Conservation (phyloP, 192 early-diverging fungal genomes). For the Backusella australiensis region DNA sequence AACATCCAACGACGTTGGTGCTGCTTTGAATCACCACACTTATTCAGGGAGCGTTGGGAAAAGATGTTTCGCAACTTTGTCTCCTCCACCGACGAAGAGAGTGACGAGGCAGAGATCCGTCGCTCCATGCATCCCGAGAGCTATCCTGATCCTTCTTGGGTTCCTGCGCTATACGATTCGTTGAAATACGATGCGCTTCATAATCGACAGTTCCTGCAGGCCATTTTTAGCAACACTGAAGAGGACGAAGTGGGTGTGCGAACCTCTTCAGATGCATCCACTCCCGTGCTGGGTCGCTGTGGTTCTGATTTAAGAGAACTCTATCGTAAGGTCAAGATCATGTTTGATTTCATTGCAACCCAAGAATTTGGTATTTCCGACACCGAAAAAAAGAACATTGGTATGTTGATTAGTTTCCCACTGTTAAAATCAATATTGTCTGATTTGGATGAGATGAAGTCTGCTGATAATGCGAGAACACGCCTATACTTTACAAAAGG, state of each 20-base stretch:
- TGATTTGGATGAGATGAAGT: conserved; percentile 65
- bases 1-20: conserved; percentile 85
- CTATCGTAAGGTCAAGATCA: conserved; percentile 74
- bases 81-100: conserved; percentile 26
- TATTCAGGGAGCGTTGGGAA: conserved; percentile 96
- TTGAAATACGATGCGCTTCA: conserved; percentile 96
- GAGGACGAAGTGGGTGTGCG: not conserved
- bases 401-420: conserved; percentile 70
- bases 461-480: conserved; percentile 54
- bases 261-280: not conserved
- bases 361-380: conserved; percentile 91
- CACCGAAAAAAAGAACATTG: conserved; percentile 85
- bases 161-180: conserved; percentile 92
- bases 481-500: conserved; percentile 96
- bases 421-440: conserved; percentile 76
- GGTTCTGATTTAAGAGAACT: conserved; percentile 50
- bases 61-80: conserved; percentile 87
- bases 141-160: conserved; percentile 67
- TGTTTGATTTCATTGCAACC: conserved; percentile 93
- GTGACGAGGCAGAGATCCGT: conserved; percentile 14
- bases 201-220: conserved; percentile 83
- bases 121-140: not conserved
- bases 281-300: not conserved
- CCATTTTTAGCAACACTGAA: conserved; percentile 48
- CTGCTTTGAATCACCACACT: conserved; percentile 78